phyloP scores from a whole-genome alignment of 441 rosid genomes.

The Croton setiger region DNA sequence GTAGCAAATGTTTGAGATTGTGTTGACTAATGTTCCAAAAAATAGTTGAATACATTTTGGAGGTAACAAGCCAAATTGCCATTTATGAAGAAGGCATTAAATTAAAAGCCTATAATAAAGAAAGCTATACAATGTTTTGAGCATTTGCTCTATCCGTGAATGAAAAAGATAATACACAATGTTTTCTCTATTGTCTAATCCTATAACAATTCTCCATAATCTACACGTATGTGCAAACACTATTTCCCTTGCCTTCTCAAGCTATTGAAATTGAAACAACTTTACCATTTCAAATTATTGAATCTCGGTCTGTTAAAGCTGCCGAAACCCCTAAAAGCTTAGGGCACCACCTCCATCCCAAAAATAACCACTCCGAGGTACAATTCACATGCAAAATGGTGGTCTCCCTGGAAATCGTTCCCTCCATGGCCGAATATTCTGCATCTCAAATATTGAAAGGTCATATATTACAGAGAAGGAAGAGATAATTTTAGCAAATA shows the following conservation, averaged over 20 bases:
- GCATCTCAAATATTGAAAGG: slow-evolving; percentile 5
- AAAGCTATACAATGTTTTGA: slow-evolving; percentile 18
- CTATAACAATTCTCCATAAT: slow-evolving; percentile 17
- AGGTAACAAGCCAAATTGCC: background rate
- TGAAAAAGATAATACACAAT: slow-evolving; percentile 19
- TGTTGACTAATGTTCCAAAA: too few species aligned
- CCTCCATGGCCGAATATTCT: slow-evolving; percentile 2
- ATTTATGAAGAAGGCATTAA: background rate
- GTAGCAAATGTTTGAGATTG: too few species aligned
- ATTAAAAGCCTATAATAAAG: slow-evolving; percentile 12
- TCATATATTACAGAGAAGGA: background rate
- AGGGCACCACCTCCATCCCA: background rate
- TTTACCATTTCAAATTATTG: slow-evolving; percentile 4
- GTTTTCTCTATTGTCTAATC: slow-evolving; percentile 22
- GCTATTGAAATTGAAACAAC: background rate
- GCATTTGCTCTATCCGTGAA: slow-evolving; percentile 6
- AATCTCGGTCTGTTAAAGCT: slow-evolving; percentile 11
- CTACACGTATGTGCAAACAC: slow-evolving; percentile 26
- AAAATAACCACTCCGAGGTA: background rate
- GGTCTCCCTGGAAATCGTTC: background rate
- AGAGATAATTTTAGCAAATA: too few species aligned
- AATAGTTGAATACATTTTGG: too few species aligned
- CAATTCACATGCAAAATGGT: background rate
- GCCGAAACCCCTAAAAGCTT: background rate
- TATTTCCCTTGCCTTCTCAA: slow-evolving; percentile 13